phyloP scores from a whole-genome alignment of 306 rosid species.

The Senna tora region DNA sequence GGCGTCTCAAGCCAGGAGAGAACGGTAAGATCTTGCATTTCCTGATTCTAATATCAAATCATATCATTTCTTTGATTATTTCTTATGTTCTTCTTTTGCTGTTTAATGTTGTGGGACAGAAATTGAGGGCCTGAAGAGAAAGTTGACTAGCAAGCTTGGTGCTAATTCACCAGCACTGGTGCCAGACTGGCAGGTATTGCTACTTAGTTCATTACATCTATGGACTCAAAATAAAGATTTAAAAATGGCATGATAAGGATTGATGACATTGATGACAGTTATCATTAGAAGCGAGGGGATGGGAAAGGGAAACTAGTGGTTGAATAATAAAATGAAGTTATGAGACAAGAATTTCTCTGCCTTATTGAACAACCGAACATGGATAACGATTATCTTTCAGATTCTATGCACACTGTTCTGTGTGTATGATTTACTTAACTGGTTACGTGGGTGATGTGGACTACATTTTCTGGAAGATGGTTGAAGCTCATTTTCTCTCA shows the following conservation, averaged over 20 bases:
- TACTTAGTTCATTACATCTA: not conserved
- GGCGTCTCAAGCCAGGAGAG: slow-evolving; percentile 98
- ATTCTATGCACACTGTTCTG: not conserved
- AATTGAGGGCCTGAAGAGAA: slow-evolving; percentile 75
- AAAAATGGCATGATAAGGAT: slow-evolving; percentile 5
- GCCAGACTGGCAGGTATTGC: slow-evolving; percentile 76
- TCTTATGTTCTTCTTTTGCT: not conserved
- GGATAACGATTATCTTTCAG: not conserved
- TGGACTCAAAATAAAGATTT: not conserved
- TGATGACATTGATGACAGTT: not conserved
- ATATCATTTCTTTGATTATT: not conserved
- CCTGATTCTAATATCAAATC: slow-evolving; percentile 9
- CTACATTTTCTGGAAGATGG: not conserved
- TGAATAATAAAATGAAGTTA: not conserved
- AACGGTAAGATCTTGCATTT: slow-evolving; percentile 61
- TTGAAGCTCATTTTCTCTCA: not conserved
- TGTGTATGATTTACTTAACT: not conserved
- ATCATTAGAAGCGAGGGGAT: not conserved
- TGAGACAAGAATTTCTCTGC: not conserved
- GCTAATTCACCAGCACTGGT: slow-evolving; percentile 69
- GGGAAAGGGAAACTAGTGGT: not conserved
- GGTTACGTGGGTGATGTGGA: not conserved
- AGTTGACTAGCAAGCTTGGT: slow-evolving; percentile 83
- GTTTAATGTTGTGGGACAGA: slow-evolving; percentile 44
- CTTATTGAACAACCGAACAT: not conserved